These are phyloP conservation scores for Nephelium lappaceum DNA, from an alignment of 345 rosid species.

Conservation along the genomic window DNA sequence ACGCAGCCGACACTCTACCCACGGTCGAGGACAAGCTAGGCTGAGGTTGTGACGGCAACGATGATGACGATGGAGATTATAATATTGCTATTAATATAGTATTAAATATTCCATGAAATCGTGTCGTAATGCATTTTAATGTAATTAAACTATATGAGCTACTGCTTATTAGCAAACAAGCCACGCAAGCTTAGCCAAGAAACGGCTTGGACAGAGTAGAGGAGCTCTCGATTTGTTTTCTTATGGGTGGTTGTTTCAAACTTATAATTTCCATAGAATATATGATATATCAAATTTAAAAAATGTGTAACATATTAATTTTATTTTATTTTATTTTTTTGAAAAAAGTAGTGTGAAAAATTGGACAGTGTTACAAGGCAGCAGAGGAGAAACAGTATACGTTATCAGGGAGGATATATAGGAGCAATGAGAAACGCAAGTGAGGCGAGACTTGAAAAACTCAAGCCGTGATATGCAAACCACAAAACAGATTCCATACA, in stretches of 20 bases:
- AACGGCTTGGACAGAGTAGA: conserved; percentile 18
- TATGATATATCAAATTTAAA: not conserved
- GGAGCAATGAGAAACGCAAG: not conserved
- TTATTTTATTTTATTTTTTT: not conserved
- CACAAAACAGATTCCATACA: not conserved
- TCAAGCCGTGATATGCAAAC: not conserved
- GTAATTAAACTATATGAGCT: not conserved
- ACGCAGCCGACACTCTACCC: conserved; percentile 26
- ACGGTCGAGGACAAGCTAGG: not conserved
- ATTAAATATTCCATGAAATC: not conserved
- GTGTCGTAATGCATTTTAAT: not conserved
- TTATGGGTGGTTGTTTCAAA: not conserved
- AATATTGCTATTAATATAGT: not conserved
- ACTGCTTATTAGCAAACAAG: not conserved
- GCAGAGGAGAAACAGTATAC: conserved; percentile 25
- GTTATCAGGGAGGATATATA: conserved; percentile 24
- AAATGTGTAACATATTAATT: not conserved
- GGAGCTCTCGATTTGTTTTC: not conserved
- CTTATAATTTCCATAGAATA: not conserved
- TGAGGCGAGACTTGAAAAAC: not conserved
- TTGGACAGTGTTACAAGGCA: conserved; percentile 14
- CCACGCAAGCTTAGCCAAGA: conserved; percentile 6
- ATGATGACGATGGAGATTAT: conserved; percentile 14
- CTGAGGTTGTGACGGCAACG: conserved; percentile 16
- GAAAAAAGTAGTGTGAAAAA: not conserved